A percentile compares a stretch with the other conserved stretches of the same genome.
Evolutionary conservation across 164 flowering plant genomes (phyloP).

Genomic region (Warburgia ugandensis): DNA sequence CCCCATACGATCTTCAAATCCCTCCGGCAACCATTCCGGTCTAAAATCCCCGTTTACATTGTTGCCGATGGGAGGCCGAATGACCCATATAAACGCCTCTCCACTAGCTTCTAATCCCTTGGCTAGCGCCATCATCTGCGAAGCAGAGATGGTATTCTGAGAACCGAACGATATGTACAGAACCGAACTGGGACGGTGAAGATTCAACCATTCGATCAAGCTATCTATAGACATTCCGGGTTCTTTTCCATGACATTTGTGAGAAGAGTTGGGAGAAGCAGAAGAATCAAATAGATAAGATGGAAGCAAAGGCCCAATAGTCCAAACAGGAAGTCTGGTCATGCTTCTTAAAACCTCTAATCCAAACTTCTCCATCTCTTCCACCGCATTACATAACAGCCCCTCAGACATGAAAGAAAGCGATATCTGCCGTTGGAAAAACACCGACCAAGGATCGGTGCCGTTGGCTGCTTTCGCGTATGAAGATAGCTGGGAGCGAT

Average conservation of each 20-base stretch:
- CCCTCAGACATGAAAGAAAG: not conserved
- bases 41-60: conserved; percentile 13
- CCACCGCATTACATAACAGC: conserved; percentile 36
- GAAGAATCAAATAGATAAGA: not conserved
- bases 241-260: not conserved
- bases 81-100: conserved; percentile 26
- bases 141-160: conserved; percentile 15
- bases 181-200: conserved; percentile 11
- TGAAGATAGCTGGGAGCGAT: not conserved
- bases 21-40: conserved; percentile 28
- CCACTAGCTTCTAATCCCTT: conserved; percentile 22
- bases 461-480: conserved; percentile 1
- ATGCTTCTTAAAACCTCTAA: conserved; percentile 24
- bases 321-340: too few species aligned
- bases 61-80: conserved; percentile 17
- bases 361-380: conserved; percentile 37
- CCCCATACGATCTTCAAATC: conserved; percentile 16
- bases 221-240: not conserved
- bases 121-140: conserved; percentile 28
- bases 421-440: not conserved
- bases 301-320: too few species aligned
- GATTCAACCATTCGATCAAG: conserved; percentile 10
- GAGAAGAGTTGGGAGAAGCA: not conserved
- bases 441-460: conserved; percentile 1
- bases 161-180: conserved; percentile 22